Evolutionary conservation across 768 basidiomycete species (phyloP), one percentile per base, ranked within the genome.

Genomic region (Leccinum ochraceum): DNA sequence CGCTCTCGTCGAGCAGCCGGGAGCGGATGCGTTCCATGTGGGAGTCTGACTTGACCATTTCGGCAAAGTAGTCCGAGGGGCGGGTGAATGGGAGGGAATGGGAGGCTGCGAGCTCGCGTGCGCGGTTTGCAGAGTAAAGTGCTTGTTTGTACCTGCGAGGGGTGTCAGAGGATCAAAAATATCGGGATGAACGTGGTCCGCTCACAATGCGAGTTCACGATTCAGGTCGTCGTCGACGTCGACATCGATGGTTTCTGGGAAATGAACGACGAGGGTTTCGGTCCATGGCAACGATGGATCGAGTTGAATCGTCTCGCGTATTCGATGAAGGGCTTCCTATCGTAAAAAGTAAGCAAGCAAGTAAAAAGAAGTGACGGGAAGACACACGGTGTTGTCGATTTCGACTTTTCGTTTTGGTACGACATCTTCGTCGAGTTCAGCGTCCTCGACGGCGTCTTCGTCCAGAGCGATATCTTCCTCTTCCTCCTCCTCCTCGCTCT

Each of bases 21-120:
- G 94, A 89, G 57, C 97, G 89, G 66, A 98, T 92, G 60, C 94
- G 87, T 73, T 97, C 94, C 97, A 99, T 99, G 76, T 99, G 97
- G 7, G 90, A 80, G 68, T 99, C 97, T 34, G 88, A 89, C 76
- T 98, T 98, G 66, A 98, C 90, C 96, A 98, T 98, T 77, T 98
- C 96, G 24, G 96, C 96, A 65, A 96, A 98, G 74, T 95, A 98
- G 76, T 98, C 96, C 0, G 85, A 67, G 0, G 97, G 97, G 14
- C 96, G 89, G 10, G 92, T 90, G 77, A 97, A 98, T 0, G 95
- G 87, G 60, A 94, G 79, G 24, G 86, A 83, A 72, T 88, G 83
- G 67, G 91, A 88, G 13, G 82, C 76, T n/a, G 92, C 92, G n/a
- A 94, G 84, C 3, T 80, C 71, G 55, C 85, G 86, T 3, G 94